phyloP scores from a whole-genome alignment of 164 flowering plant species.

The Berberis vulgaris region DNA sequence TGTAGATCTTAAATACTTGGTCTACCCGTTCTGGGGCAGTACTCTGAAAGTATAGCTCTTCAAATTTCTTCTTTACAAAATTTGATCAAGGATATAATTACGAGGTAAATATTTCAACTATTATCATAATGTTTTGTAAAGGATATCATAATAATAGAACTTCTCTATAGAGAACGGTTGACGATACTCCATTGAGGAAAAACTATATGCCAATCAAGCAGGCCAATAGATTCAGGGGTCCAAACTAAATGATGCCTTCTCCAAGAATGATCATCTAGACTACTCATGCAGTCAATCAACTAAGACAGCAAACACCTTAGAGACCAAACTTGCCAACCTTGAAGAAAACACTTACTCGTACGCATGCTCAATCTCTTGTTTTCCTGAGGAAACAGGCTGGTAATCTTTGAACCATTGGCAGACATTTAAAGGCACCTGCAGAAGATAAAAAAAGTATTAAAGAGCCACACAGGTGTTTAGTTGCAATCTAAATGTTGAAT shows the following conservation, averaged over 20 bases:
- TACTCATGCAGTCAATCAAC: too few relatives aligned
- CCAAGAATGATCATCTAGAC: too few relatives aligned
- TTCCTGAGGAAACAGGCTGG: conserved; percentile 80
- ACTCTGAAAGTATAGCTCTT: conserved; percentile 87
- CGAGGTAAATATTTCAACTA: too few relatives aligned
- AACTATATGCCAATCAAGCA: too few relatives aligned
- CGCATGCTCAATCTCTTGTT: conserved; percentile 94
- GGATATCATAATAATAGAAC: too few relatives aligned
- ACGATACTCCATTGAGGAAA: too few relatives aligned
- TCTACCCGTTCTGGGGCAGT: conserved; percentile 80
- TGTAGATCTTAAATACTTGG: conserved; percentile 86
- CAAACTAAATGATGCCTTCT: too few relatives aligned
- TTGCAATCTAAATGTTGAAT: not conserved
- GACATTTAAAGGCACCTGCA: conserved; percentile 75
- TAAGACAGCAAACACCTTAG: too few relatives aligned
- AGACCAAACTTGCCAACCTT: too few relatives aligned
- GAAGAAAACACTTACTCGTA: conserved; percentile 63
- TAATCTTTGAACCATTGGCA: conserved; percentile 99
- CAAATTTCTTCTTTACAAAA: conserved; percentile 93
- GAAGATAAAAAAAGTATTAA: conserved; percentile 5
- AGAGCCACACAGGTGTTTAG: not conserved
- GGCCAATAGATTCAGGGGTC: too few relatives aligned
- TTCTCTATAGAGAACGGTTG: too few relatives aligned
- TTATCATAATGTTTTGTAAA: too few relatives aligned
- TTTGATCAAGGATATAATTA: not conserved